Evolutionary conservation across 2,329 filamentous ascomycete genomes (phyloP).

Genomic region (Anisogramma anomala): DNA sequence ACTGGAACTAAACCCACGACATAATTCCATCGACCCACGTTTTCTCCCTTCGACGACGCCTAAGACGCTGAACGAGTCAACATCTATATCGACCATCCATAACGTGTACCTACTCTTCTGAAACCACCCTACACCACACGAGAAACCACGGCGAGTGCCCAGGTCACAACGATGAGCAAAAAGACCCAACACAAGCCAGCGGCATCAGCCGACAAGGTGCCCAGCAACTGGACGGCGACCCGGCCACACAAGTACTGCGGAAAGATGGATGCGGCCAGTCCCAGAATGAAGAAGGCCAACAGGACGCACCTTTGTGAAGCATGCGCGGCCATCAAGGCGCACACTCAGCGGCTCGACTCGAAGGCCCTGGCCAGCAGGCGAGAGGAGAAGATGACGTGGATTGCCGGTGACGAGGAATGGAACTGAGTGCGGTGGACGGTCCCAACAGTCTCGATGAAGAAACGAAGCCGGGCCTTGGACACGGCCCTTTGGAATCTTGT

Average conservation of each 20-base stretch:
- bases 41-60: too few species aligned
- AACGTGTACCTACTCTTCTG: not conserved
- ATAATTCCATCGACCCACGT: too few species aligned
- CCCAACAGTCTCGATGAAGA: too few species aligned
- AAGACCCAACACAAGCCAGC: constrained; percentile 20
- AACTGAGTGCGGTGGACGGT: not conserved
- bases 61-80: too few species aligned
- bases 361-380: constrained; percentile 6
- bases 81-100: too few species aligned
- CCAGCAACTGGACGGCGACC: constrained; percentile 10
- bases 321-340: constrained; percentile 10
- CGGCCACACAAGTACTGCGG: constrained; percentile 13
- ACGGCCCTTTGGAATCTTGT: too few species aligned
- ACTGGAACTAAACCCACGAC: too few species aligned
- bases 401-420: constrained; percentile 2
- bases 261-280: constrained; percentile 12
- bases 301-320: constrained; percentile 14
- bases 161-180: constrained; percentile 14
- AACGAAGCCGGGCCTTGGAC: too few species aligned
- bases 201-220: constrained; percentile 2
- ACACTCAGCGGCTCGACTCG: constrained; percentile 6
- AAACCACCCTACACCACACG: not conserved
- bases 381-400: constrained; percentile 13
- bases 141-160: too few species aligned
- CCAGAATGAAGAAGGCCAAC: constrained; percentile 11